Evolutionary conservation across 2,329 filamentous ascomycete genomes (phyloP).

Genomic region (Xylariaceae sp.): DNA sequence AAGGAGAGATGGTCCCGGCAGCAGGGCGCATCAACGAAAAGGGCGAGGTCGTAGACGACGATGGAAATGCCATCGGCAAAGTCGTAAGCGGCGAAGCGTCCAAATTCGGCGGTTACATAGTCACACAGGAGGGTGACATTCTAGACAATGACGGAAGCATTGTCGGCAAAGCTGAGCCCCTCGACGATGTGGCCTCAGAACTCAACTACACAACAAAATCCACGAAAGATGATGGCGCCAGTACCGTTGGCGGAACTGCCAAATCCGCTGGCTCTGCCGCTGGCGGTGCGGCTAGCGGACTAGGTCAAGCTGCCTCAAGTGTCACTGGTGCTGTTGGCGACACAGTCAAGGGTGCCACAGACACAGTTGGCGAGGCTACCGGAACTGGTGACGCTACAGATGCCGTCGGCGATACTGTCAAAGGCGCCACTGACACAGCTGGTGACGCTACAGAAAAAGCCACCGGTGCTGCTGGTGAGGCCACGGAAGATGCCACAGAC

Average conservation of each 20-base stretch:
- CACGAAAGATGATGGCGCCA: constrained; percentile 11
- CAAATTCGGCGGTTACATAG: constrained; percentile 30
- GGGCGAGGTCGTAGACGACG: constrained; percentile 54
- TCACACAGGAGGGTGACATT: constrained; percentile 35
- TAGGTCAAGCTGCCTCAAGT: constrained; percentile 21
- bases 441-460: constrained; percentile 11
- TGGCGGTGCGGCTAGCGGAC: constrained; percentile 19
- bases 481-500: constrained; percentile 18
- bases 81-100: constrained; percentile 31
- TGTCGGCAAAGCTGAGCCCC: constrained; percentile 32
- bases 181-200: constrained; percentile 29
- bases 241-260: constrained; percentile 18
- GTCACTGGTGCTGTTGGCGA: constrained; percentile 21
- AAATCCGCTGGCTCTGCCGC: constrained; percentile 20
- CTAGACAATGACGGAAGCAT: constrained; percentile 29
- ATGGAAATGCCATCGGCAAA: constrained; percentile 45
- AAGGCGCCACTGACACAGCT: constrained; percentile 17
- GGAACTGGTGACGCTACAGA: constrained; percentile 21
- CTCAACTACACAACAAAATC: constrained; percentile 30
- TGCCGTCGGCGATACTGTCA: constrained; percentile 19
- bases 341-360: constrained; percentile 21
- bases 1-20: constrained; percentile 33
- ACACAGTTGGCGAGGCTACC: constrained; percentile 21
- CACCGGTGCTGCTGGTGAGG: constrained; percentile 10
- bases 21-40: constrained; percentile 46